Evolutionary conservation across 768 basidiomycete species (phyloP).

Genomic region (Naematelia aurantialba): DNA sequence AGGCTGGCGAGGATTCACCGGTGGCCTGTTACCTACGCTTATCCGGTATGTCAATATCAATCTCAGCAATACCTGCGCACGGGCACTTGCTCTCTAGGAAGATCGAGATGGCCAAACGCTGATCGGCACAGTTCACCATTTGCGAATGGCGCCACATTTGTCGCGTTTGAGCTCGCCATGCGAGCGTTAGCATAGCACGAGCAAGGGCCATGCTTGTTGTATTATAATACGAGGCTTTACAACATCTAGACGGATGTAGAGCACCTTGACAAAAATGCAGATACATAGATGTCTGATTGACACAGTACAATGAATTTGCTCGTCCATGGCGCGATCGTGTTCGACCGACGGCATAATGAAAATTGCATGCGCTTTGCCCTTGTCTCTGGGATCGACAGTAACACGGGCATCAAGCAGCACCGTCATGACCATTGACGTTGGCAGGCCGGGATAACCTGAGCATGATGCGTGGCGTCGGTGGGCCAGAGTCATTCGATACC

Average conservation of each 20-base stretch:
- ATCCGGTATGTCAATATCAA: slow-evolving; percentile 59
- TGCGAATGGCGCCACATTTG: slow-evolving; percentile 94
- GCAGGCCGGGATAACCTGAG: not conserved
- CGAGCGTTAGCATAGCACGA: slow-evolving; percentile 51
- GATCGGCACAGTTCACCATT: slow-evolving; percentile 69
- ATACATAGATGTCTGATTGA: no score
- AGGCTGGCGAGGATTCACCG: slow-evolving; percentile 78
- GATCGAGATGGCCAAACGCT: not conserved
- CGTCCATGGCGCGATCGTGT: no score
- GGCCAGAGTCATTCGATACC: not conserved
- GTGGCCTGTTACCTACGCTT: slow-evolving; percentile 86
- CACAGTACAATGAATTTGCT: no score
- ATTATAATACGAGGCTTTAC: not conserved
- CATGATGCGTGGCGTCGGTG: not conserved
- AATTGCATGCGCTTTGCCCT: no score
- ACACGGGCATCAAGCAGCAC: no score
- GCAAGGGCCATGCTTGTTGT: not conserved
- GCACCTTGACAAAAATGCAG: no score
- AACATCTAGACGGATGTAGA: no score
- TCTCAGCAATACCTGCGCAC: no score
- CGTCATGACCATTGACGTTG: not conserved
- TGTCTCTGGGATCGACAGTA: no score
- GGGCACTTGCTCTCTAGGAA: no score
- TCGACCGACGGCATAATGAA: no score
- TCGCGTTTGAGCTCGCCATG: slow-evolving; percentile 90